A percentile compares a stretch with the other conserved stretches of the same genome.
These are phyloP conservation scores for Trametopsis cervina DNA, from an alignment of 768 basidiomycete species.

Conservation along the genomic window DNA sequence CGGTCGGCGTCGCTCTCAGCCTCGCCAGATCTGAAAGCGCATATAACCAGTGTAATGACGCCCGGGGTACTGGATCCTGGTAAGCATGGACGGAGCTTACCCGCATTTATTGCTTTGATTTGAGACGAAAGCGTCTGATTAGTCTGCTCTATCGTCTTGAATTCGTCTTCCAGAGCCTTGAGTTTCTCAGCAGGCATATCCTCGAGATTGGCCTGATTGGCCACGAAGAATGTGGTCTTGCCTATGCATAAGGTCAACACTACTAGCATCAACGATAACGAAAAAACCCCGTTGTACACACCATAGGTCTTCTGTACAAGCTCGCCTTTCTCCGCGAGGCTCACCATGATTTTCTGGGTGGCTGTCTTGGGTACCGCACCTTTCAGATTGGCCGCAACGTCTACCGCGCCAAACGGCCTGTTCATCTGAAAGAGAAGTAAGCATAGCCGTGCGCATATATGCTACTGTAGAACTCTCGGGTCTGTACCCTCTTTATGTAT, in stretches of 20 bases:
- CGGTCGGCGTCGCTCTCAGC: slow-evolving; percentile 61
- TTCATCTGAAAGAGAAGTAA: slow-evolving; percentile 57
- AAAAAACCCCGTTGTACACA: slow-evolving; percentile 21
- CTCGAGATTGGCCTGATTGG: slow-evolving; percentile 69
- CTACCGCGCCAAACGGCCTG: slow-evolving; percentile 89
- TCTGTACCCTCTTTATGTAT: slow-evolving; percentile 64
- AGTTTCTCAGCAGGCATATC: slow-evolving; percentile 58
- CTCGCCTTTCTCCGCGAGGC: slow-evolving; percentile 80
- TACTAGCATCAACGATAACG: neutral
- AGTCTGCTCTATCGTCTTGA: slow-evolving; percentile 48
- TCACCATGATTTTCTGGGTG: slow-evolving; percentile 75
- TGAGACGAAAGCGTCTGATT: slow-evolving; percentile 47
- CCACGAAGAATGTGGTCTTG: slow-evolving; percentile 83
- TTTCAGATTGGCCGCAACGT: slow-evolving; percentile 87
- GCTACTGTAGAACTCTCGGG: slow-evolving; percentile 1
- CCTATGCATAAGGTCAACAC: slow-evolving; percentile 34
- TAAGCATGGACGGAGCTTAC: slow-evolving; percentile 25
- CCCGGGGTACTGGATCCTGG: neutral
- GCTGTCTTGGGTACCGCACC: slow-evolving; percentile 80
- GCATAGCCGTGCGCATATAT: neutral
- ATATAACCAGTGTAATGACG: slow-evolving; percentile 15
- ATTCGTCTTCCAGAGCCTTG: slow-evolving; percentile 51
- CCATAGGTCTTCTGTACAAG: slow-evolving; percentile 83
- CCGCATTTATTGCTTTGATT: slow-evolving; percentile 41
- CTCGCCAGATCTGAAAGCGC: slow-evolving; percentile 50